phyloP scores from a whole-genome alignment of 2,329 filamentous ascomycete species.

The Balansia obtecta region DNA sequence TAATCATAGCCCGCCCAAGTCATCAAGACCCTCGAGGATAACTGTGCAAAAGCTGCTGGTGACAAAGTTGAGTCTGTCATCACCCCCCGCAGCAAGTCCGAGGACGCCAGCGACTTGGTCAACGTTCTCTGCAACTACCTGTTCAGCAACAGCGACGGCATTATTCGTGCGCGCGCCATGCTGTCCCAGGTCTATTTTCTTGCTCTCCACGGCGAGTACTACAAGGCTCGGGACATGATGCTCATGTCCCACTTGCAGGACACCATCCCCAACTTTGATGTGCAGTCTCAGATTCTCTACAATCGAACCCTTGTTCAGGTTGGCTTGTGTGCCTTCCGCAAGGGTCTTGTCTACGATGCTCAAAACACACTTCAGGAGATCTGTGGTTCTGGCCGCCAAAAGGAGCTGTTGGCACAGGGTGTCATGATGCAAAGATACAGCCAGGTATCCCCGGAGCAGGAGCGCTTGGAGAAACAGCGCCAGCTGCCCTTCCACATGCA shows the following conservation, averaged over 20 bases:
- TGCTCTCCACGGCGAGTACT: constrained; percentile 94
- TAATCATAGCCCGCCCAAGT: constrained; percentile 63
- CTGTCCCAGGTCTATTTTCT: constrained; percentile 98
- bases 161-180: constrained; percentile 93
- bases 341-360: constrained; percentile 91
- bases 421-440: constrained; percentile 97
- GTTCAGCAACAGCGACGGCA: constrained; percentile 87
- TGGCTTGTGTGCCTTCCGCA: constrained; percentile 94
- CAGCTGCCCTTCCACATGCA: constrained; percentile 99
- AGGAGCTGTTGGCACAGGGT: constrained; percentile 94
- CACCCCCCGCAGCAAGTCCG: constrained; percentile 56
- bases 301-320: constrained; percentile 97
- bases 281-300: constrained; percentile 95
- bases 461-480: constrained; percentile 90
- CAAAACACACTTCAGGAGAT: constrained; percentile 98
- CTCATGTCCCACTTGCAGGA: constrained; percentile 99
- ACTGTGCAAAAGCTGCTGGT: constrained; percentile 76
- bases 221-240: constrained; percentile 97
- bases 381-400: constrained; percentile 92
- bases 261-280: constrained; percentile 91
- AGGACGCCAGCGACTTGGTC: constrained; percentile 65
- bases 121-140: constrained; percentile 88
- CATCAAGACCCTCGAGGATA: constrained; percentile 85
- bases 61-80: constrained; percentile 61
- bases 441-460: constrained; percentile 93